A percentile compares a stretch with the other conserved stretches of the same genome.
These are phyloP conservation scores for Trifolium subterraneum DNA, from an alignment of 306 rosid genomes.

Conservation along the genomic window DNA sequence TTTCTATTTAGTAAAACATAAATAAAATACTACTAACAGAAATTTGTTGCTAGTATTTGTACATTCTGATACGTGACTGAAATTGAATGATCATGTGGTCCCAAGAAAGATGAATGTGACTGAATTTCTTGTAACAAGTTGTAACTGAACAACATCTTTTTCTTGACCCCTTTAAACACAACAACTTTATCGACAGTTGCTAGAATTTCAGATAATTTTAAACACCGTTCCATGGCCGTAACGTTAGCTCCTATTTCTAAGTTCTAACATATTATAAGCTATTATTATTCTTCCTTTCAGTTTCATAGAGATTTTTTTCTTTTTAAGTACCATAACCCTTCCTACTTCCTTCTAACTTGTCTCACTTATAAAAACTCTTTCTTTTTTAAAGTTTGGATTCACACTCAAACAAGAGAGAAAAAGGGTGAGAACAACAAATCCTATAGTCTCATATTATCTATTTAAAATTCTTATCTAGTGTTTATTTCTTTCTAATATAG, in stretches of 20 bases:
- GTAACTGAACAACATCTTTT: slow-evolving; percentile 39
- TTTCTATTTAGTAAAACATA: neutral
- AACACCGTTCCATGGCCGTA: no score
- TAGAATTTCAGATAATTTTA: no score
- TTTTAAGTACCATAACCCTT: slow-evolving; percentile 29
- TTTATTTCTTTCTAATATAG: slow-evolving; percentile 28
- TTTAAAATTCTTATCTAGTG: slow-evolving; percentile 19
- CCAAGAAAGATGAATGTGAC: slow-evolving; percentile 21
- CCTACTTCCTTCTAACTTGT: slow-evolving; percentile 37
- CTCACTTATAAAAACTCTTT: slow-evolving; percentile 32
- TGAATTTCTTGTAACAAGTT: neutral
- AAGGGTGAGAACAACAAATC: slow-evolving; percentile 18
- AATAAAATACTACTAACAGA: neutral
- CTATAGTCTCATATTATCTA: slow-evolving; percentile 26
- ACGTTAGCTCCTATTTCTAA: slow-evolving; percentile 16
- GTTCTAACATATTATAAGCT: slow-evolving; percentile 31
- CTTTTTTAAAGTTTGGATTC: slow-evolving; percentile 2
- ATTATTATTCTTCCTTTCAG: neutral
- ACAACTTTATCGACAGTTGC: neutral
- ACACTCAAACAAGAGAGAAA: neutral
- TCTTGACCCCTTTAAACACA: neutral
- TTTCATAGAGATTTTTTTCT: slow-evolving; percentile 35
- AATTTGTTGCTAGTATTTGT: neutral
- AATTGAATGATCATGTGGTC: slow-evolving; percentile 41
- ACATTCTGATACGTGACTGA: neutral